Evolutionary conservation across 2,329 filamentous ascomycete species (phyloP).

Genomic region (Ascochyta viciae-villosae): DNA sequence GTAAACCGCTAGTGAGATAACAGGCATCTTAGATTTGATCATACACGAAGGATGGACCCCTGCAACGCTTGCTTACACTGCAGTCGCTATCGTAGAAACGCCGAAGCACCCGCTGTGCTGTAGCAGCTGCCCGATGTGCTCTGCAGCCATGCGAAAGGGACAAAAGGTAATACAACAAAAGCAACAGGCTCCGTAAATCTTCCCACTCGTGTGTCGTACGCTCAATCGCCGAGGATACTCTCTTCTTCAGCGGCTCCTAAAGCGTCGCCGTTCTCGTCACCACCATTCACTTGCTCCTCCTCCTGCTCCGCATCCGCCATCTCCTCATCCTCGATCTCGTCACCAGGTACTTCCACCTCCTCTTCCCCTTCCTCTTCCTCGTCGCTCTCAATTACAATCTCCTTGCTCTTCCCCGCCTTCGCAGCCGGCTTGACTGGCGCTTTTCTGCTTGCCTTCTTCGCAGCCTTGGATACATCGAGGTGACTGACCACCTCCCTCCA

Average conservation of each 20-base stretch:
- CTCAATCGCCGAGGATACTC: constrained; percentile 52
- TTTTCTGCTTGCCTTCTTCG: constrained; percentile 29
- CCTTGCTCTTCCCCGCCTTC: constrained; percentile 53
- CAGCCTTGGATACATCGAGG: constrained; percentile 67
- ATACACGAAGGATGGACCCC: background rate
- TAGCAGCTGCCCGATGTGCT: constrained; percentile 4
- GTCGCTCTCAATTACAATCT: constrained; percentile 44
- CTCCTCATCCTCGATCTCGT: constrained; percentile 47
- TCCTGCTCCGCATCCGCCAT: constrained; percentile 47
- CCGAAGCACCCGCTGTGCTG: constrained; percentile 16
- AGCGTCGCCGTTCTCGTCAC: constrained; percentile 51
- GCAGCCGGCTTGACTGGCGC: constrained; percentile 50
- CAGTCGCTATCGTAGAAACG: constrained; percentile 3
- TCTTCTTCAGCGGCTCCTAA: constrained; percentile 50
- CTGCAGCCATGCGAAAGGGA: constrained; percentile 8
- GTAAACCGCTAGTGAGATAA: background rate
- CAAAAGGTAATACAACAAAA: constrained; percentile 2
- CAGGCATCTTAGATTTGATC: background rate
- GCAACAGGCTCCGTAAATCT: background rate
- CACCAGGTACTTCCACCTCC: constrained; percentile 36
- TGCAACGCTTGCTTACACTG: constrained; percentile 1
- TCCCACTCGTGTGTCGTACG: background rate
- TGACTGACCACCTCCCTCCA: constrained; percentile 84
- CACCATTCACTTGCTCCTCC: constrained; percentile 38
- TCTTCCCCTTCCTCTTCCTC: constrained; percentile 23